Percentiles rank a stretch among this genome's conserved stretches.
Conservation (phyloP, 768 basidiomycete species). For the Hebeloma cylindrosporum region DNA sequence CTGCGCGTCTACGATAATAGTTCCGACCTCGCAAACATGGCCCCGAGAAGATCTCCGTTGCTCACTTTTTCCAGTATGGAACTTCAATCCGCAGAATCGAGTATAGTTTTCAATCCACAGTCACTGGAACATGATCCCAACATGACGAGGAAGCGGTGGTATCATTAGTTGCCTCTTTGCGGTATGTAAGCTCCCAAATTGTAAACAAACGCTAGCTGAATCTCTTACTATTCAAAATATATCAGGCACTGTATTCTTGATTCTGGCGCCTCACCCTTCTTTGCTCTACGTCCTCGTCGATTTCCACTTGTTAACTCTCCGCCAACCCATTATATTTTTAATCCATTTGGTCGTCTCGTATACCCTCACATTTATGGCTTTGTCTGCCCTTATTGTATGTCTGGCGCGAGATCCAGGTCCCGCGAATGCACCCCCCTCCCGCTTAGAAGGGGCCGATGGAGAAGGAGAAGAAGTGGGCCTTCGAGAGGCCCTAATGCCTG, state of each 20-base stretch:
- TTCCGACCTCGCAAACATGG: no score
- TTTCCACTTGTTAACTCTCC: constrained; percentile 59
- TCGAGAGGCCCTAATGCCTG: constrained; percentile 59
- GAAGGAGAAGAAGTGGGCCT: constrained; percentile 47
- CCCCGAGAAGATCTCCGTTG: constrained; percentile 22
- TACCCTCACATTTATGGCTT: constrained; percentile 63
- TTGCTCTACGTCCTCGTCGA: constrained; percentile 64
- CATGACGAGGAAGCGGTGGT: constrained; percentile 47
- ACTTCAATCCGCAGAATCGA: constrained; percentile 19
- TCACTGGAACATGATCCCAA: constrained; percentile 22
- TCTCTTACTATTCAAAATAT: background rate
- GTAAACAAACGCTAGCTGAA: background rate
- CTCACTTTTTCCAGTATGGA: constrained; percentile 22
- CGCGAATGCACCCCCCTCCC: constrained; percentile 31
- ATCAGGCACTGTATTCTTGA: constrained; percentile 49
- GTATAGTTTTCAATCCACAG: constrained; percentile 16
- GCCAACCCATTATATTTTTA: constrained; percentile 45
- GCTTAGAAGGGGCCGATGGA: constrained; percentile 21
- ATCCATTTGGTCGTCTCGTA: constrained; percentile 62
- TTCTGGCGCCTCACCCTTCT: constrained; percentile 76
- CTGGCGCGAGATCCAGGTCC: constrained; percentile 76
- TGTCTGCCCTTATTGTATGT: constrained; percentile 73
- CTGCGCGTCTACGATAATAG: background rate
- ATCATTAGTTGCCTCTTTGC: constrained; percentile 56
- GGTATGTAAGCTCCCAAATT: constrained; percentile 36